These are phyloP conservation scores for Tolypocladium amazonense DNA, from an alignment of 2,329 filamentous ascomycete genomes.

Conservation along the genomic window DNA sequence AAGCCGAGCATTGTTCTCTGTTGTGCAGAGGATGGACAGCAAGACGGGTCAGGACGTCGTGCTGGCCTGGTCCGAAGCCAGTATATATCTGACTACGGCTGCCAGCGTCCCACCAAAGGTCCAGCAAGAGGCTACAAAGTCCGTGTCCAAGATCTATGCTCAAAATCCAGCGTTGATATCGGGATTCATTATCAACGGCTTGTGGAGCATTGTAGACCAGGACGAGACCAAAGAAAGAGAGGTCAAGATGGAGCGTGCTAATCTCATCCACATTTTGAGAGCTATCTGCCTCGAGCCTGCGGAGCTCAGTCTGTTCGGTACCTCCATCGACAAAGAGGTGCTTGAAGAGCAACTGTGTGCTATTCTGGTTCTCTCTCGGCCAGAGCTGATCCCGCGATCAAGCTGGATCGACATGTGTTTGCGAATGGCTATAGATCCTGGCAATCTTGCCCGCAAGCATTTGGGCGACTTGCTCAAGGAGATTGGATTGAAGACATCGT, in stretches of 20 bases:
- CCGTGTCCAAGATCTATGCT: conserved; percentile 56
- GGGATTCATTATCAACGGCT: conserved; percentile 53
- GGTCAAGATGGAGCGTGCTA: conserved; percentile 52
- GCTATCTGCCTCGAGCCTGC: conserved; percentile 52
- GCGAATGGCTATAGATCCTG: conserved; percentile 71
- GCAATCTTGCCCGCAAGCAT: conserved; percentile 57
- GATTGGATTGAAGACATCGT: conserved; percentile 41
- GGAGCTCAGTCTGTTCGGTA: conserved; percentile 32
- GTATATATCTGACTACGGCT: conserved; percentile 68
- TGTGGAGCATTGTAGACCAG: conserved; percentile 71
- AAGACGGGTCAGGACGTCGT: conserved; percentile 37
- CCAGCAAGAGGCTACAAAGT: conserved; percentile 50
- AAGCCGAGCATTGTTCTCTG: conserved; percentile 54
- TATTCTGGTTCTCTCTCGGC: conserved; percentile 67
- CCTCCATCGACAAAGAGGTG: conserved; percentile 31
- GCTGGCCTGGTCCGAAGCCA: conserved; percentile 70
- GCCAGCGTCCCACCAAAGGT: conserved; percentile 48
- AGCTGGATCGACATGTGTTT: conserved; percentile 89
- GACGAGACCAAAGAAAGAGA: conserved; percentile 69
- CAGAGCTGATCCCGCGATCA: conserved; percentile 63
- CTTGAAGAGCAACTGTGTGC: conserved; percentile 64
- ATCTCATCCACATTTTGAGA: conserved; percentile 51
- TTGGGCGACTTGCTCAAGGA: conserved; percentile 56
- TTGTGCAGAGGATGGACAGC: conserved; percentile 44
- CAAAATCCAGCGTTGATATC: conserved; percentile 47